Conservation (phyloP, 1,284 basidiomycete species). For the Papiliotrema laurentii region DNA sequence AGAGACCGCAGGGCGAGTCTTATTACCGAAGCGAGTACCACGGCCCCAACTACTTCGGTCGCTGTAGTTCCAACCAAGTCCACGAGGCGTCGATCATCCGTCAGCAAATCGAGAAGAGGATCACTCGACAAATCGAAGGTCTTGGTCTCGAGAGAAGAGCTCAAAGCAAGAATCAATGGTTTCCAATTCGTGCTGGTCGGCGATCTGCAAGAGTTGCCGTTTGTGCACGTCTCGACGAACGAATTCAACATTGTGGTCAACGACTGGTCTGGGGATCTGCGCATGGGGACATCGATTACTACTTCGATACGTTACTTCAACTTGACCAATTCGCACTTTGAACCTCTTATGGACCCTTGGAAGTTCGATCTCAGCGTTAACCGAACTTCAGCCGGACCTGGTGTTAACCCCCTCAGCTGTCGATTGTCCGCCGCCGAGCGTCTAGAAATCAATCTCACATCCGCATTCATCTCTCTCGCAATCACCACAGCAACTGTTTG, state of each 20-base stretch:
- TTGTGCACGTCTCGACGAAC: conserved; percentile 82
- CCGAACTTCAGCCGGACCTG: conserved; percentile 42
- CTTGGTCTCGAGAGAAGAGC: conserved; percentile 73
- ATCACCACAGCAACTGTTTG: conserved; percentile 69
- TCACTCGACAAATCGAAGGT: conserved; percentile 52
- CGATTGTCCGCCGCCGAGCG: conserved; percentile 73
- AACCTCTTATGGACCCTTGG: conserved; percentile 99
- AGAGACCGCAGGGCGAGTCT: not conserved
- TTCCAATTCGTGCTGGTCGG: conserved; percentile 92
- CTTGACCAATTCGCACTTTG: conserved; percentile 96
- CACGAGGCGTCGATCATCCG: conserved; percentile 31
- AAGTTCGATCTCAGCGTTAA: conserved; percentile 69
- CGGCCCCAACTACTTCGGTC: conserved; percentile 16
- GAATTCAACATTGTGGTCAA: conserved; percentile 77
- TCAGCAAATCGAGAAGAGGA: conserved; percentile 52
- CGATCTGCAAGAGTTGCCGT: conserved; percentile 89
- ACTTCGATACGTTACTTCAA: conserved; percentile 95
- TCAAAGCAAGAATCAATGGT: conserved; percentile 79
- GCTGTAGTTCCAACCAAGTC: conserved; percentile 10
- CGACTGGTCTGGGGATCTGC: conserved; percentile 91
- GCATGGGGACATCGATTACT: conserved; percentile 72
- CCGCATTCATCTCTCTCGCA: conserved; percentile 83
- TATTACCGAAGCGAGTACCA: conserved; percentile 8
- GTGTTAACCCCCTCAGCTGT: conserved; percentile 58
- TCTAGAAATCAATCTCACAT: conserved; percentile 87